Evolutionary conservation across 371 early-diverging fungal species (phyloP), one percentile per base, ranked within the genome.

Genomic region (Phascolomyces articulosus): DNA sequence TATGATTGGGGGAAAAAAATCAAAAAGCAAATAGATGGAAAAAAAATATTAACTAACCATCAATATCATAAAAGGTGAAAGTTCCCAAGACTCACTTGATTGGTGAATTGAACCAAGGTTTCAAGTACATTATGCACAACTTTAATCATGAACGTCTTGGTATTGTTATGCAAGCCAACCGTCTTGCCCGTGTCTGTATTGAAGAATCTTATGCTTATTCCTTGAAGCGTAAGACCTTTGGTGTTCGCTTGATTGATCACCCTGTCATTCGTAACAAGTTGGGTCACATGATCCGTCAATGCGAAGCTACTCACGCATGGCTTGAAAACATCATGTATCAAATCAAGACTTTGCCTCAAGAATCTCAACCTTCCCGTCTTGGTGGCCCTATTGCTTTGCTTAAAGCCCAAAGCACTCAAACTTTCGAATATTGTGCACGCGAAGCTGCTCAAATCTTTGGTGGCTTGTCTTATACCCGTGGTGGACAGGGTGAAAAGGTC

Each of bases 401-500:
- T 58, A 96, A 96, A 77, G 94, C 92, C 4, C 93, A 94, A 73
- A 67, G 86, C 23, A 94, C 96, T 2, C 94, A 92, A 68, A 93
- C 92, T 3, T 90, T 95, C 63, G 95, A 96, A 70, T 94, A 69
- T 72, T 93, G 93, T 69, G 94, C 95, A 24, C 87, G 95, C 62
- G 95, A 96, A 77, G 95, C 96, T 6, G 85, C 90, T 10, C 96
- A 96, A 73, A 93, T 96, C 70, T 94, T 94, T 85, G 96, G 96
- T 66, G 96, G 96, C 28, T 68, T 94, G 26, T 79, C 93, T 4
- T 94, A 94, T 71, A 87, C 92, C 29, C 88, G 95, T 55, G 95
- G 74, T 31, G 92, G 93, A 2, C 93, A 94, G 71, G 96, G 91
- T 27, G 95, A 93, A 78, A 88, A 91, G 76, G 86, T 96, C 8